Conservation (phyloP, 345 rosid species). For the Dovyalis caffra region DNA sequence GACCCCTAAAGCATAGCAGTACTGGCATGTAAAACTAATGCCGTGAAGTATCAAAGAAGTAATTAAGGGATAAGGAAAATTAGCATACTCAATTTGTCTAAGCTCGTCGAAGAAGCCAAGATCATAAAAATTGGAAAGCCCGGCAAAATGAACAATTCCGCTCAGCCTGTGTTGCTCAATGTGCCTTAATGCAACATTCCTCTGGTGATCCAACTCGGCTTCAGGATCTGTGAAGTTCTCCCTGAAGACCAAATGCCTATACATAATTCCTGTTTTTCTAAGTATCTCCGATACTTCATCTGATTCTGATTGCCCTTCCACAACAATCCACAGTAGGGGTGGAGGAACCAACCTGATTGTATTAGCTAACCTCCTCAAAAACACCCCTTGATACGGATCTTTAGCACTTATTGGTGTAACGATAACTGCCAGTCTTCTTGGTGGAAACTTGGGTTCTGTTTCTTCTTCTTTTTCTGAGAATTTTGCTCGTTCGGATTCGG, state of each 20-base stretch:
- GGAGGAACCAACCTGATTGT: slow-evolving; percentile 58
- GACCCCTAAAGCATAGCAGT: not conserved
- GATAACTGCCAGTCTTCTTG: slow-evolving; percentile 55
- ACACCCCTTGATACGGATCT: slow-evolving; percentile 41
- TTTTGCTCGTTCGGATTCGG: slow-evolving; percentile 19
- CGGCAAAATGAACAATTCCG: slow-evolving; percentile 85
- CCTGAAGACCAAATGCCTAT: slow-evolving; percentile 64
- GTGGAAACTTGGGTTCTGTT: slow-evolving; percentile 8
- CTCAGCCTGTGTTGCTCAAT: slow-evolving; percentile 69
- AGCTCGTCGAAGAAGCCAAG: slow-evolving; percentile 79
- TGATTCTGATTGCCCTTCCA: slow-evolving; percentile 49
- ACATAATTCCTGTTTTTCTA: slow-evolving; percentile 80
- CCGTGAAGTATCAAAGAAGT: not conserved
- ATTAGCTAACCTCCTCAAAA: slow-evolving; percentile 63
- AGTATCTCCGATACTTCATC: slow-evolving; percentile 44
- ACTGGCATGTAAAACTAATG: not conserved
- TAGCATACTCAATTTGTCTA: slow-evolving; percentile 70
- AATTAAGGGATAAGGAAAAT: not conserved
- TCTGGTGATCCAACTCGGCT: slow-evolving; percentile 68
- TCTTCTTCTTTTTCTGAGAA: slow-evolving; percentile 6
- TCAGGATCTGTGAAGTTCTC: slow-evolving; percentile 64
- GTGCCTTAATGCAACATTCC: slow-evolving; percentile 76
- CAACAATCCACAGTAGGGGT: slow-evolving; percentile 83
- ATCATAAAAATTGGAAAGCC: slow-evolving; percentile 69
- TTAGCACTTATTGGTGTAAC: slow-evolving; percentile 55